Evolutionary conservation across 805 yeast species (phyloP).

Genomic region (Yarrowia hollandica): DNA sequence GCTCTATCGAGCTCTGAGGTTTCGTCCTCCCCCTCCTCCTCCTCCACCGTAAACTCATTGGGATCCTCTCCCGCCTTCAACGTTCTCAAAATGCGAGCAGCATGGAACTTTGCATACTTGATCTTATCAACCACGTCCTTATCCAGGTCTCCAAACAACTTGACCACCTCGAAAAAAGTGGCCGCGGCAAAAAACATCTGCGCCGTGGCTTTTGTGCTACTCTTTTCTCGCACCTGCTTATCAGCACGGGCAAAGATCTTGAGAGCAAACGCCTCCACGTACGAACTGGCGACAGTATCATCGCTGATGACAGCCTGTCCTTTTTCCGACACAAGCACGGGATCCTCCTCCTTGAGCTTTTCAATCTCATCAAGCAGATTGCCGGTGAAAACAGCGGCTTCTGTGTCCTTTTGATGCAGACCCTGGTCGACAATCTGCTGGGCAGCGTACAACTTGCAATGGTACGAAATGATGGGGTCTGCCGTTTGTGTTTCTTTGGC

Average conservation of each 20-base stretch:
- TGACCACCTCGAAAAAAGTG: slow-evolving; percentile 53
- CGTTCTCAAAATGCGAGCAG: slow-evolving; percentile 56
- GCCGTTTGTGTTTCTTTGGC: slow-evolving; percentile 52
- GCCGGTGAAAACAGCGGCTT: slow-evolving; percentile 60
- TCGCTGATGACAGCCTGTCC: slow-evolving; percentile 56
- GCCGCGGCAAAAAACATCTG: slow-evolving; percentile 55
- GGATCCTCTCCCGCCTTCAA: slow-evolving; percentile 56
- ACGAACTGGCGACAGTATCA: slow-evolving; percentile 56
- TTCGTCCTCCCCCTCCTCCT: slow-evolving; percentile 32
- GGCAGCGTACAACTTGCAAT: slow-evolving; percentile 68
- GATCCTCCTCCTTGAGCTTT: slow-evolving; percentile 46
- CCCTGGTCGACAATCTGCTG: slow-evolving; percentile 65
- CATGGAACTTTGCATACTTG: slow-evolving; percentile 64
- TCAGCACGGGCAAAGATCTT: slow-evolving; percentile 57
- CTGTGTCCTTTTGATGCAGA: slow-evolving; percentile 57
- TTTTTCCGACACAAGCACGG: slow-evolving; percentile 43
- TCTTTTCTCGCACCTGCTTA: slow-evolving; percentile 49
- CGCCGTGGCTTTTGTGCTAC: slow-evolving; percentile 50
- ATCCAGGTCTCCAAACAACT: slow-evolving; percentile 42
- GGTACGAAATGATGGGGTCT: slow-evolving; percentile 72
- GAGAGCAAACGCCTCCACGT: slow-evolving; percentile 58
- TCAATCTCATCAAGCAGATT: slow-evolving; percentile 72
- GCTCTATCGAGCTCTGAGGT: no score
- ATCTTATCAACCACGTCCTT: slow-evolving; percentile 47
- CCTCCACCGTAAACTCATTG: slow-evolving; percentile 49